Evolutionary conservation across 1,284 basidiomycete species (phyloP).

Genomic region (Austropuccinia psidii): DNA sequence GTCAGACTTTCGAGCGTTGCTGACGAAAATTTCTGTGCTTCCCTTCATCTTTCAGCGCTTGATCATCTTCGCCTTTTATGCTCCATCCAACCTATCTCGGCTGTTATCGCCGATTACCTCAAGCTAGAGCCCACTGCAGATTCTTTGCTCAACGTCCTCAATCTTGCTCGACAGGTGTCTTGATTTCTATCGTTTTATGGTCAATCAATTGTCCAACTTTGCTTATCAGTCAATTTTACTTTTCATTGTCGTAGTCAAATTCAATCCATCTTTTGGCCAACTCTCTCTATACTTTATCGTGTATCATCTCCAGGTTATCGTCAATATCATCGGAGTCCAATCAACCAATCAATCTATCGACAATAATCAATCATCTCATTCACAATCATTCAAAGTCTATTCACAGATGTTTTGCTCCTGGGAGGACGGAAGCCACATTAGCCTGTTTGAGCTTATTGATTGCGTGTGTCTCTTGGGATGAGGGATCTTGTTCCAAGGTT

Average conservation of each 20-base stretch:
- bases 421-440: conserved; percentile 36
- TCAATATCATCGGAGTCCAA: conserved; percentile 1
- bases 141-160: conserved; percentile 28
- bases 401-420: conserved; percentile 36
- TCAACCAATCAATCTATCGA: conserved; percentile 6
- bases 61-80: conserved; percentile 23
- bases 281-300: conserved; percentile 26
- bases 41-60: conserved; percentile 15
- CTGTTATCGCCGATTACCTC: conserved; percentile 19
- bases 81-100: conserved; percentile 5
- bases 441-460: conserved; percentile 30
- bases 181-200: not conserved
- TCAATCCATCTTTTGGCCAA: conserved; percentile 37
- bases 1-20: too few species aligned
- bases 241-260: conserved; percentile 12
- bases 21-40: not conserved
- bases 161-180: conserved; percentile 30
- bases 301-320: conserved; percentile 16
- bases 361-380: conserved; percentile 27
- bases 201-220: not conserved
- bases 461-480: conserved; percentile 33
- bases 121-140: conserved; percentile 23
- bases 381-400: conserved; percentile 34
- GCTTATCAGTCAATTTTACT: not conserved
- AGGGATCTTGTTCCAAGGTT: conserved; percentile 23